Conservation (phyloP, 495 filamentous ascomycete genomes). For the Baudoinia panamericana region DNA sequence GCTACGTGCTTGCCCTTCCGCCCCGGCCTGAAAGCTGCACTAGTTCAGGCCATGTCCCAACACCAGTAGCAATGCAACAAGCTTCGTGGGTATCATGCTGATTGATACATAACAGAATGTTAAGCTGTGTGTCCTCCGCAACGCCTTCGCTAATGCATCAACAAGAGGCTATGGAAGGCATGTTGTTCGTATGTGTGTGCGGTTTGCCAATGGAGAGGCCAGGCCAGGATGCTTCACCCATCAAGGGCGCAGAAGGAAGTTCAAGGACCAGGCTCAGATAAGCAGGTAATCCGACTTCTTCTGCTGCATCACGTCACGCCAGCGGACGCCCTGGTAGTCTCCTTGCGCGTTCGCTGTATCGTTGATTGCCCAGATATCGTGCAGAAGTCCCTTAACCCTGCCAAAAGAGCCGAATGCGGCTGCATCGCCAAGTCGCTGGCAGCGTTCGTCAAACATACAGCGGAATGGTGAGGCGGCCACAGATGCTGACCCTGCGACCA, state of each 20-base stretch:
- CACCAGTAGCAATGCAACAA: not conserved
- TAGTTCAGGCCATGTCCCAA: slow-evolving; percentile 13
- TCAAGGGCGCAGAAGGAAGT: slow-evolving; percentile 6
- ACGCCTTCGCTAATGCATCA: slow-evolving; percentile 16
- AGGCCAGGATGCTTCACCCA: slow-evolving; percentile 15
- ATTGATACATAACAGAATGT: not conserved
- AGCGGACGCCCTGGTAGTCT: slow-evolving; percentile 59
- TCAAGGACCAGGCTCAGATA: slow-evolving; percentile 49
- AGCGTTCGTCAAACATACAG: slow-evolving; percentile 56
- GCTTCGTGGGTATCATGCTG: slow-evolving; percentile 16
- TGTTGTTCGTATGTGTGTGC: slow-evolving; percentile 1
- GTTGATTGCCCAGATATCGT: slow-evolving; percentile 67
- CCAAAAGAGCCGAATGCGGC: slow-evolving; percentile 76
- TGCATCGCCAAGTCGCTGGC: slow-evolving; percentile 55
- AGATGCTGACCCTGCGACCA: slow-evolving; percentile 70
- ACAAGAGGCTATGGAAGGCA: not conserved
- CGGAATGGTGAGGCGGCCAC: slow-evolving; percentile 59
- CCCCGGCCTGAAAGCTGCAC: slow-evolving; percentile 20
- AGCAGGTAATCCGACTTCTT: slow-evolving; percentile 88
- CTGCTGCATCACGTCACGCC: slow-evolving; percentile 86
- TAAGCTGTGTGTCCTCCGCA: not conserved
- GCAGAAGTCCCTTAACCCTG: slow-evolving; percentile 61
- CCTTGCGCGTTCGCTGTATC: slow-evolving; percentile 40
- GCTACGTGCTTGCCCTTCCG: not conserved
- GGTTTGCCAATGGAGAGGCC: too few relatives aligned